phyloP scores from a whole-genome alignment of 2,329 filamentous ascomycete species.

The Aureobasidium zeae region DNA sequence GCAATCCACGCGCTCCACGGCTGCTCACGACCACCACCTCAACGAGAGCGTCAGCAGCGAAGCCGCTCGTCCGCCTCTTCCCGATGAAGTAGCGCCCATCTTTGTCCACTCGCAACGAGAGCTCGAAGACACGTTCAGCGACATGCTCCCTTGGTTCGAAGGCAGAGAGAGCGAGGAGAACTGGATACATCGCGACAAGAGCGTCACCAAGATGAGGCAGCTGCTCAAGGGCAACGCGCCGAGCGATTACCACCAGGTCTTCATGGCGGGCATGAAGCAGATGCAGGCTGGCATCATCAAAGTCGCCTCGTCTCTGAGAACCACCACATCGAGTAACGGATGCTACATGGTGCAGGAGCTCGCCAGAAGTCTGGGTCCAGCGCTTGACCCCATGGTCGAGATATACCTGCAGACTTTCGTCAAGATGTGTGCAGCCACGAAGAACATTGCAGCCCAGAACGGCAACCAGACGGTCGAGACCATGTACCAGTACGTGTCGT shows the following conservation, averaged over 20 bases:
- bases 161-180: slow-evolving; percentile 85
- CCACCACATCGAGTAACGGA: slow-evolving; percentile 80
- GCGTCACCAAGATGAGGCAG: slow-evolving; percentile 63
- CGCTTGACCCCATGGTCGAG: slow-evolving; percentile 81
- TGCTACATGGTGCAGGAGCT: slow-evolving; percentile 79
- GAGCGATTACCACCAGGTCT: slow-evolving; percentile 63
- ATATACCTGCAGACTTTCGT: slow-evolving; percentile 80
- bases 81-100: slow-evolving; percentile 63
- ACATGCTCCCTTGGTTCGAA: slow-evolving; percentile 75
- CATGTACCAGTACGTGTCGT: slow-evolving; percentile 70
- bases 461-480: slow-evolving; percentile 73
- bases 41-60: slow-evolving; percentile 40
- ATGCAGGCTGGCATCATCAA: slow-evolving; percentile 86
- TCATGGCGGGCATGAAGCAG: slow-evolving; percentile 59
- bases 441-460: slow-evolving; percentile 82
- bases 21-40: slow-evolving; percentile 34
- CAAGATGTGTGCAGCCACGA: slow-evolving; percentile 81
- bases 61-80: slow-evolving; percentile 48
- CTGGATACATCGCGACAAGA: slow-evolving; percentile 80
- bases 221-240: slow-evolving; percentile 77
- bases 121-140: slow-evolving; percentile 75
- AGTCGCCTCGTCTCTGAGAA: slow-evolving; percentile 70
- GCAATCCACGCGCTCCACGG: slow-evolving; percentile 36
- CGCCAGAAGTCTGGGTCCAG: slow-evolving; percentile 63
- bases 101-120: slow-evolving; percentile 79